Conservation (phyloP, 2,329 filamentous ascomycete species). For the Chaetoscypha palmicola region DNA sequence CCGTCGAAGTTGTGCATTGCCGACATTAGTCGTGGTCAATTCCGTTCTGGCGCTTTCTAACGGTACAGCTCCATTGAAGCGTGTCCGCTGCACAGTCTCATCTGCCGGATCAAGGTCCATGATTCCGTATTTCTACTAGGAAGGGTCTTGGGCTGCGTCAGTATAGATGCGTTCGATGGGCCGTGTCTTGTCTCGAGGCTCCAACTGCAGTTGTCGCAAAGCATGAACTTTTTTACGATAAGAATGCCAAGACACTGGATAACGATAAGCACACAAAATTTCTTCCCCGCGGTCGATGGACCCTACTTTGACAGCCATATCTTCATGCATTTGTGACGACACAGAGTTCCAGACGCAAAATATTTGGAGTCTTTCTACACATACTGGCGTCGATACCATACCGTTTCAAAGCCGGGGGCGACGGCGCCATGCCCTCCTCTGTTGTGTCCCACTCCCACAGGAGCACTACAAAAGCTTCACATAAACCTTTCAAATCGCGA, state of each 20-base stretch:
- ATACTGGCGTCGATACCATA: constrained; percentile 69
- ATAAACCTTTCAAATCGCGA: constrained; percentile 90
- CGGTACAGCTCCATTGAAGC: constrained; percentile 46
- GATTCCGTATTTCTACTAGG: background rate
- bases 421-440: constrained; percentile 65
- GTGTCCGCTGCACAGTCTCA: constrained; percentile 10
- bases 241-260: constrained; percentile 2
- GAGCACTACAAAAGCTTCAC: constrained; percentile 78
- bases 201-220: background rate
- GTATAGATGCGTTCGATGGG: background rate
- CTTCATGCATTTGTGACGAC: too few relatives aligned
- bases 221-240: constrained; percentile 1
- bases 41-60: constrained; percentile 45
- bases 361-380: too few relatives aligned
- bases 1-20: constrained; percentile 35
- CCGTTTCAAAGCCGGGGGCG: constrained; percentile 77
- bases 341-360: too few relatives aligned
- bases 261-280: constrained; percentile 17
- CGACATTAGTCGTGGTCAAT: constrained; percentile 32
- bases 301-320: constrained; percentile 9
- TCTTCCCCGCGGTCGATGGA: constrained; percentile 7
- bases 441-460: constrained; percentile 75
- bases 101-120: constrained; percentile 19
- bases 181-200: background rate
- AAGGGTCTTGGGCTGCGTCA: background rate